Evolutionary conservation across 768 basidiomycete species (phyloP).

Genomic region (Macrolepiota albuminosa): DNA sequence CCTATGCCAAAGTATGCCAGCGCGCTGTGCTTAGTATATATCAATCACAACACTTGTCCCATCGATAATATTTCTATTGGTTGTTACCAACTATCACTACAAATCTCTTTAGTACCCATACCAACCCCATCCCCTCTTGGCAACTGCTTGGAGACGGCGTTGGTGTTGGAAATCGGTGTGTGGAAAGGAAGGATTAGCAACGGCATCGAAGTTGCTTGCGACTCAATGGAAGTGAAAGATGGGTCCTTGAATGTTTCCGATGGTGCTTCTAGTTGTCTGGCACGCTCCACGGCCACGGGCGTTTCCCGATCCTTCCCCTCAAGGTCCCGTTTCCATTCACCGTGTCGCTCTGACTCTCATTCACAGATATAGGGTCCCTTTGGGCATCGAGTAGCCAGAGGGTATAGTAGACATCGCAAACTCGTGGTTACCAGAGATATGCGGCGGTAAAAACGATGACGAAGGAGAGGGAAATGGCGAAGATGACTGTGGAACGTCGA

Average conservation of each 20-base stretch:
- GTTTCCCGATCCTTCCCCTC: not conserved
- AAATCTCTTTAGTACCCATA: too few species aligned
- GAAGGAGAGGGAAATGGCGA: slow-evolving; percentile 59
- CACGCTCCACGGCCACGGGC: not conserved
- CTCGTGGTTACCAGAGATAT: slow-evolving; percentile 62
- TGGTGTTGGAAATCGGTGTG: not conserved
- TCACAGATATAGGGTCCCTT: slow-evolving; percentile 7
- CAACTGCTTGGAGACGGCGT: not conserved
- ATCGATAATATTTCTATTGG: too few species aligned
- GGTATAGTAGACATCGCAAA: slow-evolving; percentile 47
- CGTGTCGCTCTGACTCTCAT: not conserved
- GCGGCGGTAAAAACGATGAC: slow-evolving; percentile 65
- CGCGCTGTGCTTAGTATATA: too few species aligned
- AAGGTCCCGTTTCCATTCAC: not conserved
- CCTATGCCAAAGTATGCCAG: too few species aligned
- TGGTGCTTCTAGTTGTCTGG: not conserved
- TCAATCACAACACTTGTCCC: too few species aligned
- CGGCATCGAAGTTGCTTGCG: not conserved
- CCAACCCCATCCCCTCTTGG: too few species aligned
- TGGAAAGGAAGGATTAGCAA: not conserved
- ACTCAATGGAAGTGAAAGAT: not conserved
- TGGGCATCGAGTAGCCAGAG: not conserved
- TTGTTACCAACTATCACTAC: too few species aligned
- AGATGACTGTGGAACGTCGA: slow-evolving; percentile 36
- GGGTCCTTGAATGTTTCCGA: not conserved